phyloP scores from a whole-genome alignment of 257 asterid genomes.

The Mentha longifolia region DNA sequence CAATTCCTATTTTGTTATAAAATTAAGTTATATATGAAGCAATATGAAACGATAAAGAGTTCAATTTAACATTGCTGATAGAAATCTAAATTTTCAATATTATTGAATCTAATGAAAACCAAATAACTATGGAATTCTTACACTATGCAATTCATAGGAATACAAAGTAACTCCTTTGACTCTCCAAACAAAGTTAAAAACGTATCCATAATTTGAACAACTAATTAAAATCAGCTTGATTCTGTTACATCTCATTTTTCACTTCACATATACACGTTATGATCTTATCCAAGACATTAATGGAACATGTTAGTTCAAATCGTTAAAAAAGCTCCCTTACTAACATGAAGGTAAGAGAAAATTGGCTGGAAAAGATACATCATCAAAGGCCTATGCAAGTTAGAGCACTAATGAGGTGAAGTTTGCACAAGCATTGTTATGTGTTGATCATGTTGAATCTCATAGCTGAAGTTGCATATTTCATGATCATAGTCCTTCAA shows the following conservation, averaged over 20 bases:
- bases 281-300: too few species aligned
- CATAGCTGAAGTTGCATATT: neutral
- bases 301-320: too few species aligned
- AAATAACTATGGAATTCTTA: neutral
- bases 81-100: neutral
- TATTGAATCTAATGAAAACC: neutral
- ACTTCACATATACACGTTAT: too few species aligned
- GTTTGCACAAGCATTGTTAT: neutral
- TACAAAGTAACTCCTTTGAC: neutral
- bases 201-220: neutral
- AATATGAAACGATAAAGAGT: neutral
- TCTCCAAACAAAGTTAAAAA: neutral
- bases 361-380: neutral
- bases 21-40: neutral
- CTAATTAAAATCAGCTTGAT: neutral
- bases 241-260: neutral
- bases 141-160: neutral
- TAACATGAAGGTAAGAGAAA: neutral
- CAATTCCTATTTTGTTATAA: neutral
- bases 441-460: neutral
- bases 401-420: neutral
- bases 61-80: too few species aligned
- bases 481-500: neutral
- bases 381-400: neutral
- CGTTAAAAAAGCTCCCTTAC: too few species aligned